Base-by-base conservation (phyloP, 352 stramenopile species). In the Pythium brassicae region DNA sequence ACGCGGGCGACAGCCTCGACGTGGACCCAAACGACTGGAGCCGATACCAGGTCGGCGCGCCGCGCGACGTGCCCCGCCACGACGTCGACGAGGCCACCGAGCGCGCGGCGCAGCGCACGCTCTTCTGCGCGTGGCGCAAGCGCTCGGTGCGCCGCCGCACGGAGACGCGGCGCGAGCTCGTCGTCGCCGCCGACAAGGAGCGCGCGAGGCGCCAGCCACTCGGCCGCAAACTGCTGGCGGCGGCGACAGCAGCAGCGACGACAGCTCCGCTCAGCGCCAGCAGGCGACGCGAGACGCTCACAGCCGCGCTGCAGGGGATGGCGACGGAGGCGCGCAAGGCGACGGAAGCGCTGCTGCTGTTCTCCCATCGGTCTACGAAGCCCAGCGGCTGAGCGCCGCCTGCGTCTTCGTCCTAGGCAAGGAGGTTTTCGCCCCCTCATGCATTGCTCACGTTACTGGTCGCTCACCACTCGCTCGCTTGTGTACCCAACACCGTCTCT, bases 21-120 rank as follows among this genome's bases (percentile, higher is more conserved):
- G 78, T 79, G 17, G 80, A 90, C 57, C 62, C 68, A 0, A 86
- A 80, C 49, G 80, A 90, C 43, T 90, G 80, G 80, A 57, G 61
- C 34, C 65, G 76, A 0, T 89, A 90, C 53, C 68, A 75, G n/a
- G 80, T 76, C 37, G 68, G 76, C 1, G 59, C 60, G 22, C 74
- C 76, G 9, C 70, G 71, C 8, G 56, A 66, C 29, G 66, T 83
- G 0, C 78, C 77, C 6, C 70, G 57, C 25, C 55, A 74, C 27
- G 72, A 83, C 40, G 70, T 87, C 0, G 76, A 86, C 43, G 61
- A 77, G 19, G 65, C 61, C 35, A 76, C 71, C 0, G 80, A 90
- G 26, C 34, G 71, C 15, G 62, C 63, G 2, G 80, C 80, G 29
- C 77, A 90, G 51, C 61, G 76, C 22, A 83, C 66, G 45, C 56